Percentiles rank a stretch among this genome's conserved stretches.
These are phyloP conservation scores for Cyphellophora attinorum DNA, from an alignment of 2,329 filamentous ascomycete genomes.

Conservation along the genomic window DNA sequence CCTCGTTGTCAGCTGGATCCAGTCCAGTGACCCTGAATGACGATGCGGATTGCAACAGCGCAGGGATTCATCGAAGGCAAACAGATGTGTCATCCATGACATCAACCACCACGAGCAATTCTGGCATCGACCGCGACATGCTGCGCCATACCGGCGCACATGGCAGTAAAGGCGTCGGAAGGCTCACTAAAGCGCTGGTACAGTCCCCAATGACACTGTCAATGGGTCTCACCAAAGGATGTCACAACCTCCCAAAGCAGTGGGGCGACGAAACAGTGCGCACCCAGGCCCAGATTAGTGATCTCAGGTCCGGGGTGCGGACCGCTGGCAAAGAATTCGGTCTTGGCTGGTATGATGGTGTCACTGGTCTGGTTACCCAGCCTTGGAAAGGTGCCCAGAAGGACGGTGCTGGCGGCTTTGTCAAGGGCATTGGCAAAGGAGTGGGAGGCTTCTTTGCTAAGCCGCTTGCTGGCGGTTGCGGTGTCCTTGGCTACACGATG, in stretches of 20 bases:
- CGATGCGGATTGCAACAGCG: too few species aligned
- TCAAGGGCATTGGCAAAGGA: constrained; percentile 34
- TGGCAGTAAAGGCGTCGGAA: constrained; percentile 66
- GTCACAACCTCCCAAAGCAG: constrained; percentile 42
- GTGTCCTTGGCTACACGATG: constrained; percentile 15
- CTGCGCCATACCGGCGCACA: constrained; percentile 46
- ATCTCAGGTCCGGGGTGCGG: constrained; percentile 34
- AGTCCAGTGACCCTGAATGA: too few species aligned
- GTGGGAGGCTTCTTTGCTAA: constrained; percentile 63
- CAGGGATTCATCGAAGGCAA: too few species aligned
- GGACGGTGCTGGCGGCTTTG: constrained; percentile 29
- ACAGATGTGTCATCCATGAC: too few species aligned
- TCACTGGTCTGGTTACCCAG: constrained; percentile 33
- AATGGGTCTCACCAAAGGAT: constrained; percentile 62
- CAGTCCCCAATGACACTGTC: constrained; percentile 68
- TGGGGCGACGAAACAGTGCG: constrained; percentile 42
- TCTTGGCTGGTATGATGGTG: constrained; percentile 33
- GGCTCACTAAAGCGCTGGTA: constrained; percentile 66
- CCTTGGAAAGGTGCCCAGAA: constrained; percentile 33
- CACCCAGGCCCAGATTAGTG: constrained; percentile 29
- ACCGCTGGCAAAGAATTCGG: constrained; percentile 36
- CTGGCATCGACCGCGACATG: too few species aligned
- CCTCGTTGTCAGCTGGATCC: too few species aligned
- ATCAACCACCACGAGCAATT: too few species aligned
- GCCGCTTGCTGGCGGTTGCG: constrained; percentile 22